Conservation (phyloP, 192 early-diverging fungal genomes). For the Backusella parvicylindrica region DNA sequence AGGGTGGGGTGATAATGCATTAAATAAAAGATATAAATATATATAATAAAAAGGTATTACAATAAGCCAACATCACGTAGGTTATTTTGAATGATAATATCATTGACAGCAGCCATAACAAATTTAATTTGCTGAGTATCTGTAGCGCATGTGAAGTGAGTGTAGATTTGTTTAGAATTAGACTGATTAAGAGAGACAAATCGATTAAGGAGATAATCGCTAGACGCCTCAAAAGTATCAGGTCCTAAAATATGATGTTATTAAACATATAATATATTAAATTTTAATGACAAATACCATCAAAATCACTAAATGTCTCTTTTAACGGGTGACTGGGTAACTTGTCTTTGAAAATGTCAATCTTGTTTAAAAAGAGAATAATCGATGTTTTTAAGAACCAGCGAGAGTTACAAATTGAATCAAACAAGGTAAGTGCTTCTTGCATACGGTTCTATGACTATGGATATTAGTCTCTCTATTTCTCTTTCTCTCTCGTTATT, state of each 20-base stretch:
- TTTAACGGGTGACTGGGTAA: constrained; percentile 75
- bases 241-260: constrained; percentile 39
- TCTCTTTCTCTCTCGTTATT: too few relatives aligned
- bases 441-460: constrained; percentile 84
- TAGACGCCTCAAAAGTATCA: constrained; percentile 64
- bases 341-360: constrained; percentile 94
- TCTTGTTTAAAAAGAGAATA: constrained; percentile 98
- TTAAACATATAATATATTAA: background rate
- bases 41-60: background rate
- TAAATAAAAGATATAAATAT: background rate
- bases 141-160: constrained; percentile 86
- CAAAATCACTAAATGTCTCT: constrained; percentile 88
- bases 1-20: background rate
- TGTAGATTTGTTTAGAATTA: constrained; percentile 82
- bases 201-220: constrained; percentile 74
- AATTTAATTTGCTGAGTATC: constrained; percentile 85
- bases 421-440: constrained; percentile 94
- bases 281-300: constrained; percentile 38
- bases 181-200: constrained; percentile 71
- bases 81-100: constrained; percentile 65
- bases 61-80: constrained; percentile 8
- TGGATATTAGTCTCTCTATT: too few relatives aligned
- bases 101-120: constrained; percentile 88
- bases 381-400: constrained; percentile 97
- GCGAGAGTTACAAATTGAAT: constrained; percentile 94